Conservation (phyloP, 2,329 filamentous ascomycete species). For the Periconia digitata region DNA sequence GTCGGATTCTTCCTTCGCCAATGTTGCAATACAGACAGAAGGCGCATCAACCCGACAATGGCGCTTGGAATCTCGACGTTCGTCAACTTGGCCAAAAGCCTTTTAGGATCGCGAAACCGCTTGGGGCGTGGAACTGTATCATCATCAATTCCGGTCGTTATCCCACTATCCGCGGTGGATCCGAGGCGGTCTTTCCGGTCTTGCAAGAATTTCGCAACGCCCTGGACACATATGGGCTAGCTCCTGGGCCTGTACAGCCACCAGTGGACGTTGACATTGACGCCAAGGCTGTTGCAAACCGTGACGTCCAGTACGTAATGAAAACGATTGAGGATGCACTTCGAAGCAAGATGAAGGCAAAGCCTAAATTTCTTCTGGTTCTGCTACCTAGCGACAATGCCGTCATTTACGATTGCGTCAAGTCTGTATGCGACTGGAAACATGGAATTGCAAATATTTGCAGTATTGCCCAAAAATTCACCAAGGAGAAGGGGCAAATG, state of each 20-base stretch:
- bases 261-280: conserved; percentile 14
- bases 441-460: conserved; percentile 67
- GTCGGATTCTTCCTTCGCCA: conserved; percentile 67
- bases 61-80: conserved; percentile 68
- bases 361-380: conserved; percentile 34
- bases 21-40: conserved; percentile 58
- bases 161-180: conserved; percentile 22
- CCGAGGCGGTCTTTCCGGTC: conserved; percentile 4
- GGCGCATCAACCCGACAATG: conserved; percentile 45
- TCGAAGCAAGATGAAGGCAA: conserved; percentile 47
- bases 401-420: conserved; percentile 55
- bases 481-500: conserved; percentile 40
- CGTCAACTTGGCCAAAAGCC: conserved; percentile 24
- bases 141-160: conserved; percentile 28
- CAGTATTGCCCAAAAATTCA: conserved; percentile 60
- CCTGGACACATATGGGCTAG: conserved; percentile 26
- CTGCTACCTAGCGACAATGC: conserved; percentile 34
- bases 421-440: conserved; percentile 66
- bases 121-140: conserved; percentile 31
- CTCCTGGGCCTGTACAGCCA: conserved; percentile 15
- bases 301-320: conserved; percentile 51
- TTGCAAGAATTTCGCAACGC: conserved; percentile 19
- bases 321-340: conserved; percentile 59
- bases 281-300: conserved; percentile 18
- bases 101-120: conserved; percentile 20